phyloP scores from a whole-genome alignment of 768 basidiomycete genomes.

The Serendipita sp. region DNA sequence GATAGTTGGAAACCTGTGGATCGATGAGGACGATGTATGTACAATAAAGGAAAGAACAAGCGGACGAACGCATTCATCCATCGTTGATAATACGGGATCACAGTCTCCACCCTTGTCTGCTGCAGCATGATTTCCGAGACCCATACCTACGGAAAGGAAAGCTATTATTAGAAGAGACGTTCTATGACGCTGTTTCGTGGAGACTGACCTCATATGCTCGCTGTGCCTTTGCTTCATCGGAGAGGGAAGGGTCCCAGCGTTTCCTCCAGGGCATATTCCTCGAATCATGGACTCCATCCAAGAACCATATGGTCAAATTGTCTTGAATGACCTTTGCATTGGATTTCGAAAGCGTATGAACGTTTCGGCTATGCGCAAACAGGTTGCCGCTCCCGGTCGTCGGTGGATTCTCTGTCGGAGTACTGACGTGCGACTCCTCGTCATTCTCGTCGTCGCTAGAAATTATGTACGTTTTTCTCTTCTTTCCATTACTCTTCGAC shows the following conservation, averaged over 20 bases:
- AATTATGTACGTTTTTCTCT: background rate
- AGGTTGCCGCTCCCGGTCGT: background rate
- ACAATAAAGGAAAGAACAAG: background rate
- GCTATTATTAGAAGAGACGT: background rate
- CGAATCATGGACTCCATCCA: constrained; percentile 35
- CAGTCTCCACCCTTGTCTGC: constrained; percentile 85
- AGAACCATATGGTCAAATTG: constrained; percentile 45
- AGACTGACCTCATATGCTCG: constrained; percentile 70
- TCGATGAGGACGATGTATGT: background rate
- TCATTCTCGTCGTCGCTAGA: background rate
- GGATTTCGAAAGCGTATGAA: background rate
- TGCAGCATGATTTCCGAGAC: constrained; percentile 91
- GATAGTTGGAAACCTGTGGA: constrained; percentile 62
- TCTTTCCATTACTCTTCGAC: background rate
- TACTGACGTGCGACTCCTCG: background rate
- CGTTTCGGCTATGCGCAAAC: constrained; percentile 1
- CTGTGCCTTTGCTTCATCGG: constrained; percentile 50
- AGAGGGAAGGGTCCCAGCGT: constrained; percentile 35
- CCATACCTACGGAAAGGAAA: constrained; percentile 45
- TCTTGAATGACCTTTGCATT: constrained; percentile 11
- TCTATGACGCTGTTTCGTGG: constrained; percentile 11
- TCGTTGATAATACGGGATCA: constrained; percentile 82
- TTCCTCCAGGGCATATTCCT: constrained; percentile 92
- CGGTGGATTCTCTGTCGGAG: background rate
- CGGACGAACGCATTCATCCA: constrained; percentile 65